Base-by-base conservation (phyloP, 352 stramenopile species). In the Bremia lactucae region DNA sequence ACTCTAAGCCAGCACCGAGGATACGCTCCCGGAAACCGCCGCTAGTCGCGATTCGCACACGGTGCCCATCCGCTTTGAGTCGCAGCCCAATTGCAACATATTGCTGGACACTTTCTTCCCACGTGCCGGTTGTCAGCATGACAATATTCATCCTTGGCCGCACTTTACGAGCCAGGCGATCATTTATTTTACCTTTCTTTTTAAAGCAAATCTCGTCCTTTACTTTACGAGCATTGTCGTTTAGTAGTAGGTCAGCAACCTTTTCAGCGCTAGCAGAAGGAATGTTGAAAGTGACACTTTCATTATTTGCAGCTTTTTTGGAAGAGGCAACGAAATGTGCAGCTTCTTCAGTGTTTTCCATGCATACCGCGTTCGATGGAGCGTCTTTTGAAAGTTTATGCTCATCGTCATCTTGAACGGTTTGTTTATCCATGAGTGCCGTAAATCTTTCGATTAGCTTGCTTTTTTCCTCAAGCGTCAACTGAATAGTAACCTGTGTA, bases 11-110 rank as follows among this genome's bases (percentile, higher is more conserved):
- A 36, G 58, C 52, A 18, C 42, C 56, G 7, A 71, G 49, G 22
- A 97, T 76, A 2, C 69, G 72, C 7, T 78, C 41, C 0, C 86
- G 66, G 59, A 89, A 85, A 5, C 64, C 65, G 18, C 70, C 68
- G 41, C 92, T 87, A 6, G 85, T 91, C 0, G 87, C 89, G 24
- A 97, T 78, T 3, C 91, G 72, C 0, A 97, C 87, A 20, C 78
- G 71, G 57, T 97, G 91, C 1, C 89, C 89, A 25, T 94, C 57
- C 0, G 56, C 50, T 51, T 81, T 58, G 7, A 97, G 65, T 4
- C 68, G 48, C 8, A 79, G 42, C 22, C 80, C 84, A 18, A 96
- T 76, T 1, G 65, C 72, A 16, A 89, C 65, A 40, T 73, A 89
- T 20, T 83, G 74, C 29, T 87, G 58, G 0, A 94, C 60, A 24